Conservation (phyloP, 768 basidiomycete species). For the Pleurotus pulmonarius region DNA sequence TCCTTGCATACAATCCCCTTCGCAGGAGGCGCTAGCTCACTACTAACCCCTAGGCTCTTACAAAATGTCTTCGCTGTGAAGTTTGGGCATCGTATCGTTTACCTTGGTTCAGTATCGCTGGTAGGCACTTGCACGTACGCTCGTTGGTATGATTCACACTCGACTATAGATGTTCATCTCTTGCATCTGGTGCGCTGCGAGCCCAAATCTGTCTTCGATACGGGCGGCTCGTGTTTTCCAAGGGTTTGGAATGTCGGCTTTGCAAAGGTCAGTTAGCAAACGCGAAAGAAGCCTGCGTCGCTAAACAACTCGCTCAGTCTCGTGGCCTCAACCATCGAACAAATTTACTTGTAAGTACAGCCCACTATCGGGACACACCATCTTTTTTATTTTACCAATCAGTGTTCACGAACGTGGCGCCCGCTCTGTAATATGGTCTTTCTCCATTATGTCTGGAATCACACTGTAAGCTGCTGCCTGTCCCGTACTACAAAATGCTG, state of each 20-base stretch:
- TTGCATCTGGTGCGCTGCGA: slow-evolving; percentile 41
- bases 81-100: slow-evolving; percentile 43
- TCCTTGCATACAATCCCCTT: neutral
- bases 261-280: slow-evolving; percentile 29
- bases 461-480: slow-evolving; percentile 26
- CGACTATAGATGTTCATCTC: slow-evolving; percentile 35
- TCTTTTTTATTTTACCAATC: neutral
- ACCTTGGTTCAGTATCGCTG: slow-evolving; percentile 33
- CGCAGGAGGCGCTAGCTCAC: neutral
- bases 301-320: slow-evolving; percentile 18
- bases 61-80: slow-evolving; percentile 38
- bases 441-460: slow-evolving; percentile 39
- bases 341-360: slow-evolving; percentile 31
- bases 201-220: slow-evolving; percentile 37
- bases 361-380: neutral
- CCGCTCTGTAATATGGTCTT: slow-evolving; percentile 40
- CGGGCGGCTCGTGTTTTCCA: slow-evolving; percentile 40
- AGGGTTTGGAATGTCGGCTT: slow-evolving; percentile 41
- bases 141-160: neutral
- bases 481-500: neutral
- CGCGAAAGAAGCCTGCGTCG: neutral
- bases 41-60: slow-evolving; percentile 22
- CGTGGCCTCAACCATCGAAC: slow-evolving; percentile 39
- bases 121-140: slow-evolving; percentile 16
- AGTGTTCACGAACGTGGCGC: slow-evolving; percentile 42